phyloP scores from a whole-genome alignment of 179 eudicot genomes.

The Silene noctiflora region DNA sequence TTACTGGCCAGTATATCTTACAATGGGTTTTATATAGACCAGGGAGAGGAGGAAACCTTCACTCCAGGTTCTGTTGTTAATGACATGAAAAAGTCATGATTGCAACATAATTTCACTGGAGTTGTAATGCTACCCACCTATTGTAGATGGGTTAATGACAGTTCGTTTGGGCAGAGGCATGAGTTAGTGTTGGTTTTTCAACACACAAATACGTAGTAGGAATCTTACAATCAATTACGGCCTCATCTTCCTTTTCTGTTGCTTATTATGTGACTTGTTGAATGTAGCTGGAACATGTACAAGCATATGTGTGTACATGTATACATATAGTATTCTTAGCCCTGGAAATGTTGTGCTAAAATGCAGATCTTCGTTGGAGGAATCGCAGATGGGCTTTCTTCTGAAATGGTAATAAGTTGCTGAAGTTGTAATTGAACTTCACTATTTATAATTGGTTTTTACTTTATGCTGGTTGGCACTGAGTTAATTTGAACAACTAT shows the following conservation, averaged over 20 bases:
- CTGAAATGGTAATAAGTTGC: constrained; percentile 65
- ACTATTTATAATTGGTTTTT: background rate
- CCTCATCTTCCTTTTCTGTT: background rate
- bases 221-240: background rate
- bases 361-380: constrained; percentile 94
- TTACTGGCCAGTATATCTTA: background rate
- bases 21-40: background rate
- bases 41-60: background rate
- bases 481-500: constrained; percentile 10
- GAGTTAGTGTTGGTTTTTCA: background rate
- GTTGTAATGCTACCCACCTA: too few relatives aligned
- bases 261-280: constrained; percentile 13
- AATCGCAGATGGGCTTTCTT: constrained; percentile 64
- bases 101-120: too few relatives aligned
- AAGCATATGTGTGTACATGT: background rate
- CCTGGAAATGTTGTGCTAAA: constrained; percentile 13
- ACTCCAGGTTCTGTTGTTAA: background rate
- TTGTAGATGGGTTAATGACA: too few relatives aligned
- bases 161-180: too few relatives aligned
- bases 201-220: background rate
- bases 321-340: constrained; percentile 14
- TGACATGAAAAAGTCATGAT: background rate
- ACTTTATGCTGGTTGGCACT: constrained; percentile 5
- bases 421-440: constrained; percentile 6
- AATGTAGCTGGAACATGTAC: background rate